Evolutionary conservation across 2,329 filamentous ascomycete species (phyloP).

Genomic region (Aureobasidium pullulans): DNA sequence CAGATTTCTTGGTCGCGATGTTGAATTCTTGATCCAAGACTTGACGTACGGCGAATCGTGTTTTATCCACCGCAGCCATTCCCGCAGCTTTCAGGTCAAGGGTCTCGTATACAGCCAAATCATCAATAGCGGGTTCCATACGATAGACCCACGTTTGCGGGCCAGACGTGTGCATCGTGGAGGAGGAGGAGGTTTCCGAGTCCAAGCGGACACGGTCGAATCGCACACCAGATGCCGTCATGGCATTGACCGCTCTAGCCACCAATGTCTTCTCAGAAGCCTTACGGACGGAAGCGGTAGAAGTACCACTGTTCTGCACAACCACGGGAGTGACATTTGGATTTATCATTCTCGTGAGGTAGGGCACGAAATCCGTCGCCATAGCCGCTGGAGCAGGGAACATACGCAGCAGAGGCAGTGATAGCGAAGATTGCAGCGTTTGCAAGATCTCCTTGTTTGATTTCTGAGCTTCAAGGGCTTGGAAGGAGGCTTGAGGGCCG

Average conservation of each 20-base stretch:
- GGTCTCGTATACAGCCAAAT: slow-evolving; percentile 67
- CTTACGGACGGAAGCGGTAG: slow-evolving; percentile 76
- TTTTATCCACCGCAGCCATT: slow-evolving; percentile 44
- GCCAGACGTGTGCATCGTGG: neutral
- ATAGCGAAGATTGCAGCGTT: slow-evolving; percentile 63
- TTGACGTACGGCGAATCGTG: slow-evolving; percentile 87
- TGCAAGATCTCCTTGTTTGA: slow-evolving; percentile 68
- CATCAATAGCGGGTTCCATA: slow-evolving; percentile 89
- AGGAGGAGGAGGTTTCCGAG: slow-evolving; percentile 30
- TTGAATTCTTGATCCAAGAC: slow-evolving; percentile 86
- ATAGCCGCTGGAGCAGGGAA: slow-evolving; percentile 76
- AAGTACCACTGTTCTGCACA: slow-evolving; percentile 46
- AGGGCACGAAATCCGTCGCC: slow-evolving; percentile 76
- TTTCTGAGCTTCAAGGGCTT: slow-evolving; percentile 73
- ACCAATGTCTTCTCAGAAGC: slow-evolving; percentile 79
- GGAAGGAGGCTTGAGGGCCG: slow-evolving; percentile 73
- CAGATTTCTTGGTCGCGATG: slow-evolving; percentile 61
- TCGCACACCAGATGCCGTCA: slow-evolving; percentile 73
- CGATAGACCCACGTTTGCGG: slow-evolving; percentile 65
- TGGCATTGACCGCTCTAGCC: slow-evolving; percentile 67
- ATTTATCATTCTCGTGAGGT: slow-evolving; percentile 72
- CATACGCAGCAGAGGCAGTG: slow-evolving; percentile 62
- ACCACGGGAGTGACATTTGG: slow-evolving; percentile 89
- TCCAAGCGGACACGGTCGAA: slow-evolving; percentile 76
- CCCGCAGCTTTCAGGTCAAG: slow-evolving; percentile 42